These are phyloP conservation scores for Puccinellia tenuiflora DNA, from an alignment of 176 grass and related monocot genomes.

Conservation along the genomic window DNA sequence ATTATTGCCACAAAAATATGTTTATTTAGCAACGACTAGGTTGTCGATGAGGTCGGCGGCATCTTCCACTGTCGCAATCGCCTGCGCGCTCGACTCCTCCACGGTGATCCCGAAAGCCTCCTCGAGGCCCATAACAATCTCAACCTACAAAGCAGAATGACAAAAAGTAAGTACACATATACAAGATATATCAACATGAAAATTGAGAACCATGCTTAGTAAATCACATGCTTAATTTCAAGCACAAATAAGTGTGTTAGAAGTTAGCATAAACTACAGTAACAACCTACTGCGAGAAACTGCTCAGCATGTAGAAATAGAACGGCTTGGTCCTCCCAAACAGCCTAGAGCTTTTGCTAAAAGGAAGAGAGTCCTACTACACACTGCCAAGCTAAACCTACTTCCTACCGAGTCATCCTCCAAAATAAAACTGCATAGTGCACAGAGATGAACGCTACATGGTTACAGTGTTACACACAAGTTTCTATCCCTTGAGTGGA, in stretches of 20 bases:
- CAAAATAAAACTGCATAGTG: neutral
- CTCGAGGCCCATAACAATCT: constrained; percentile 61
- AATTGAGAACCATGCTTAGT: neutral
- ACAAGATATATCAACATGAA: neutral
- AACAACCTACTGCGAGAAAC: neutral
- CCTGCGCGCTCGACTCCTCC: constrained; percentile 38
- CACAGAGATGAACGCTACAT: neutral
- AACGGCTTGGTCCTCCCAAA: neutral
- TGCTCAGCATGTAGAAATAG: neutral
- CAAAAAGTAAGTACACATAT: neutral
- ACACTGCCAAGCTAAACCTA: neutral
- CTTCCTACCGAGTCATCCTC: neutral
- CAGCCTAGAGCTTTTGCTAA: neutral
- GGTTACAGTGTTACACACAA: neutral
- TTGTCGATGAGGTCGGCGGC: constrained; percentile 48
- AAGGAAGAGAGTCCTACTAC: neutral
- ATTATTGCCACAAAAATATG: neutral
- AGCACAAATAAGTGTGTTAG: neutral
- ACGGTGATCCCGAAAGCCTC: constrained; percentile 48
- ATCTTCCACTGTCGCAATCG: constrained; percentile 44
- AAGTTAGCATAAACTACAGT: constrained; percentile 1
- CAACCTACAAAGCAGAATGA: constrained; percentile 25
- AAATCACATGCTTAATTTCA: neutral
- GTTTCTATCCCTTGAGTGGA: neutral
- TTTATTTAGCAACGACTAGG: constrained; percentile 8